These are phyloP conservation scores for Cercospora sesami DNA, from an alignment of 2,329 filamentous ascomycete genomes.

Conservation along the genomic window DNA sequence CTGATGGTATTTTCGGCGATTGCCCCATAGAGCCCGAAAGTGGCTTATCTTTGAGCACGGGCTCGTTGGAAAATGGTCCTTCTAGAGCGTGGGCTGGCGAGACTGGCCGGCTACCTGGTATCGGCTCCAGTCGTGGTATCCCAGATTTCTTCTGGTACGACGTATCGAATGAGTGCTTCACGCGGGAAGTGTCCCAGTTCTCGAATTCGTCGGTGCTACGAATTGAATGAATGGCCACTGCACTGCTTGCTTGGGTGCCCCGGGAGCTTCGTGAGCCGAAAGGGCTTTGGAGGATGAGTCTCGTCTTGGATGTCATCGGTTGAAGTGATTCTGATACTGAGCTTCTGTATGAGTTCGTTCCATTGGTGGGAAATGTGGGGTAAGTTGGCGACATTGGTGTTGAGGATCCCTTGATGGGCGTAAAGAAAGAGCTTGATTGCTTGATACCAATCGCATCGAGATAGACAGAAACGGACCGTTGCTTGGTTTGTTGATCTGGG, in stretches of 20 bases:
- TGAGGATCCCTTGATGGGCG: constrained; percentile 2
- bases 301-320: constrained; percentile 59
- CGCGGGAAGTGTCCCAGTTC: constrained; percentile 70
- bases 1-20: constrained; percentile 13
- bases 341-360: constrained; percentile 30
- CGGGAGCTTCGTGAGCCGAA: constrained; percentile 46
- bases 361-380: constrained; percentile 25
- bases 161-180: constrained; percentile 62
- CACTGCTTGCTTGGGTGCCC: constrained; percentile 35
- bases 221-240: constrained; percentile 38
- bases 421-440: constrained; percentile 26
- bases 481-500: constrained; percentile 17
- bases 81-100: constrained; percentile 64
- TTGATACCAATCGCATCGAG: constrained; percentile 30
- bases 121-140: constrained; percentile 64
- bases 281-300: constrained; percentile 55
- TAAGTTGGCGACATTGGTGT: constrained; percentile 28
- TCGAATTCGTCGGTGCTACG: constrained; percentile 64
- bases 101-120: constrained; percentile 65
- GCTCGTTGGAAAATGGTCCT: constrained; percentile 42
- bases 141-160: constrained; percentile 51
- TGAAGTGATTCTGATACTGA: constrained; percentile 43
- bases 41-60: constrained; percentile 31
- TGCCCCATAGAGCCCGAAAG: constrained; percentile 23
- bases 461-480: constrained; percentile 27